Conservation (phyloP, 208 protist genomes). For the Trypanosoma conorhini region DNA sequence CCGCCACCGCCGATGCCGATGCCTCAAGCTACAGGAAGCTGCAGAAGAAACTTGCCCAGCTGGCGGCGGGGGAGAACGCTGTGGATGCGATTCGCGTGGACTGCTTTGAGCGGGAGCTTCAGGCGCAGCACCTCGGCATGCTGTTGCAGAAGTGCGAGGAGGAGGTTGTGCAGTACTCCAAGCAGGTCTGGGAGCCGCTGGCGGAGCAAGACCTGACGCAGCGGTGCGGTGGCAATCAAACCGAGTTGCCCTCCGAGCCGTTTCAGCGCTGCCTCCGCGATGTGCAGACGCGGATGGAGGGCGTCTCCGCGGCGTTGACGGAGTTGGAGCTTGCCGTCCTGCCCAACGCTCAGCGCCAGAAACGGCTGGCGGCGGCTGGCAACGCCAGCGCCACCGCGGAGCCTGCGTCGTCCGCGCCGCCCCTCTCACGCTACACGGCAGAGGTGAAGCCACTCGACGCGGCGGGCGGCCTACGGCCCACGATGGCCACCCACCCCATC, state of each 20-base stretch:
- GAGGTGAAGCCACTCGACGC: constrained; percentile 13
- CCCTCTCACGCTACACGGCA: constrained; percentile 8
- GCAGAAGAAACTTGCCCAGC: constrained; percentile 29
- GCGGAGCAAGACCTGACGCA: constrained; percentile 42
- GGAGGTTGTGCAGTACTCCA: constrained; percentile 54
- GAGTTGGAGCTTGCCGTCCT: constrained; percentile 58
- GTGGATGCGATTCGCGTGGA: constrained; percentile 60
- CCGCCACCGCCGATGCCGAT: background rate
- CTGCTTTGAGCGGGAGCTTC: constrained; percentile 62
- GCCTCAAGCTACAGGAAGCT: constrained; percentile 31
- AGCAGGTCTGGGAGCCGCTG: constrained; percentile 65
- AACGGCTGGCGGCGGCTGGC: constrained; percentile 7
- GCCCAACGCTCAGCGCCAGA: constrained; percentile 28
- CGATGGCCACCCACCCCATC: constrained; percentile 31
- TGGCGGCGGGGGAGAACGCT: constrained; percentile 37
- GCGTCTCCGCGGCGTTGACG: constrained; percentile 34
- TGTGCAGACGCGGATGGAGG: constrained; percentile 39
- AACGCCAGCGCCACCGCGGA: constrained; percentile 11
- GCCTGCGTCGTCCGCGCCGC: background rate
- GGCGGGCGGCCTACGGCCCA: background rate
- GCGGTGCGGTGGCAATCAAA: constrained; percentile 21
- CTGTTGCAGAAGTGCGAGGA: constrained; percentile 60
- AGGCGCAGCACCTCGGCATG: constrained; percentile 43
- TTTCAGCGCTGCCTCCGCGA: constrained; percentile 27
- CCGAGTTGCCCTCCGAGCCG: constrained; percentile 18